Evolutionary conservation across 805 yeast genomes (phyloP), one percentile per base, ranked within the genome.

Genomic region (Cyberlindnera nakhonratchasimensis): DNA sequence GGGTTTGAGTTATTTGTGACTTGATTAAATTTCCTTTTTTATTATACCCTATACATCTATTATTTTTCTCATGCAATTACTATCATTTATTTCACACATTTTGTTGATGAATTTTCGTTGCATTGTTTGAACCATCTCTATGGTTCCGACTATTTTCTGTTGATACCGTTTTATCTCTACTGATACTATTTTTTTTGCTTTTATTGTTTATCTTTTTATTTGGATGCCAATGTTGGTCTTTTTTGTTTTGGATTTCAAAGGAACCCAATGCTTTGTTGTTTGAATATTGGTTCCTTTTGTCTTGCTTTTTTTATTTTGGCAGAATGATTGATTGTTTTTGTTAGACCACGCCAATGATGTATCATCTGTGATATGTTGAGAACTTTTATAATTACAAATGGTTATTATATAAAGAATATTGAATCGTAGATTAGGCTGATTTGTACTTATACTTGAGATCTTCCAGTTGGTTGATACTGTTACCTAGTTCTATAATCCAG

Each of bases 1-100:
- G 90, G 90, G 63, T 53, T 37, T 68, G 54, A 58, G n/a, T 19
- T 23, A 20, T n/a, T 10, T 34, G 29, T 9, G 5, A 19, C 16
- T 32, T 11, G 11, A n/a, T 32, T 20, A 13, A 10, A 26, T 13
- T 21, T 9, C 18, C 17, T 32, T 32, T 32, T 32, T 8, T 20
- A 29, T 29, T 16, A 29, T 29, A 25, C 28, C 28, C 28, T n/a
- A n/a, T n/a, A n/a, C n/a, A n/a, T n/a, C n/a, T n/a, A n/a, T n/a
- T n/a, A n/a, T n/a, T n/a, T n/a, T 29, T 29, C 33, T 29, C 22
- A 17, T 18, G 22, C 22, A 18, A 7, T 29, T 23, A 8, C 32
- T 31, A 8, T 6, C 24, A 31, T 11, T 13, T 8, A 5, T 21
- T 11, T 21, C 18, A 12, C 18, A 12, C 29, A 26, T 10, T 12